Evolutionary conservation across 305 asterid genomes (phyloP), one percentile per base, ranked within the genome.

Genomic region (Plantago coronopus): DNA sequence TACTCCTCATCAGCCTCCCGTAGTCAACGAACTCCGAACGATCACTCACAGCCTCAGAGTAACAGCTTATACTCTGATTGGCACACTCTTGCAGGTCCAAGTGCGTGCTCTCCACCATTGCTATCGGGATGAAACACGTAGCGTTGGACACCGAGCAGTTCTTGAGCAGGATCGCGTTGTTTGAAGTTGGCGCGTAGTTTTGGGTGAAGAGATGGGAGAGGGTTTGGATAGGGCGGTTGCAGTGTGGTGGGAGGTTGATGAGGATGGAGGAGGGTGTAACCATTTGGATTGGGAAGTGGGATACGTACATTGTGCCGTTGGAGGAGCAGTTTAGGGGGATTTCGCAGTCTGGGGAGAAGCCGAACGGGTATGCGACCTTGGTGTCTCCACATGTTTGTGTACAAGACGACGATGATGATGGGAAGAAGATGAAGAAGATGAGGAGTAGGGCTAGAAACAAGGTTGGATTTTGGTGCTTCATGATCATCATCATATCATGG

Each of bases 101-200:
- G 61, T 78, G 86, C 4, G 95, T 74, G 9, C 40, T 34, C 59
- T 77, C 79, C 21, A 83, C 84, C 89, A 66, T 76, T 1, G 90
- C 79, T 16, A 75, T 62, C 17, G 95, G 97, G 0, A 89, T 69
- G 59, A 79, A 53, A 73, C 95, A 87, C 9, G 72, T 64, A 5
- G 77, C 55, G 22, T 56, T 62, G 1, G 63, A 62, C 9, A 71
- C 58, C 1, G 64, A 58, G 72, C 97, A 89, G 31, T 77, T 72
- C 49, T 72, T 78, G 42, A 89, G 66, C 0, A 89, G 89, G 17
- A 89, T 77, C 1, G 81, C 95, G 68, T 87, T 89, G 45, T 65
- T 77, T 0, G 89, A 74, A 0, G 95, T 83, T 9, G 95, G 97
- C 15, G 97, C 95, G 42, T 65, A 87, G 64, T 83, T 87, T 0